phyloP scores from a whole-genome alignment of 148 eudicot genomes.

The Persicaria maculosa region DNA sequence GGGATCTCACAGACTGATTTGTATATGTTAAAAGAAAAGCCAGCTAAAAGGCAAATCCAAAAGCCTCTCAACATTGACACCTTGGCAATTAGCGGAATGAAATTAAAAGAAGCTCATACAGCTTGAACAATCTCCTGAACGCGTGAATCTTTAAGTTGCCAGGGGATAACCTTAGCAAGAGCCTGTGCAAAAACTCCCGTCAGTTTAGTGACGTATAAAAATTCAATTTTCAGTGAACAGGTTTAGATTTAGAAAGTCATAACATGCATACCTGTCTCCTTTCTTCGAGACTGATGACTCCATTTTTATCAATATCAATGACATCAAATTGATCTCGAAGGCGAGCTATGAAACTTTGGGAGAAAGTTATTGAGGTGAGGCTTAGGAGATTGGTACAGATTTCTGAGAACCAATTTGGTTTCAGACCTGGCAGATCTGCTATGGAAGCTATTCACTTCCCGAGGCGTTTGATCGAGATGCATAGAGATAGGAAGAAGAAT shows the following conservation, averaged over 20 bases:
- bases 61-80: too few species aligned
- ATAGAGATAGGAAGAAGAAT: too few species aligned
- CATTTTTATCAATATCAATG: slow-evolving; percentile 87
- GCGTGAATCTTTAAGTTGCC: slow-evolving; percentile 84
- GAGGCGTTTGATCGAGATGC: too few species aligned
- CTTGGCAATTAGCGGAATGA: not conserved
- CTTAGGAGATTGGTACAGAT: too few species aligned
- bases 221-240: not conserved
- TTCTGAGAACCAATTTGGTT: too few species aligned
- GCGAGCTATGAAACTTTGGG: too few species aligned
- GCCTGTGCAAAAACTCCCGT: slow-evolving; percentile 42
- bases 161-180: slow-evolving; percentile 89
- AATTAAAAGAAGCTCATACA: slow-evolving; percentile 28
- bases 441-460: too few species aligned
- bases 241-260: not conserved
- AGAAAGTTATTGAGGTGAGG: too few species aligned
- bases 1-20: not conserved
- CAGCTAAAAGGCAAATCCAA: too few species aligned
- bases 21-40: too few species aligned
- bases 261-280: slow-evolving; percentile 68
- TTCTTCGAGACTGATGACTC: slow-evolving; percentile 88
- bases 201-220: not conserved
- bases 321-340: slow-evolving; percentile 93
- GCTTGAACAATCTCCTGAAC: slow-evolving; percentile 89
- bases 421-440: too few species aligned